Conservation (phyloP, 164 flowering plant species). For the Malania oleifera region DNA sequence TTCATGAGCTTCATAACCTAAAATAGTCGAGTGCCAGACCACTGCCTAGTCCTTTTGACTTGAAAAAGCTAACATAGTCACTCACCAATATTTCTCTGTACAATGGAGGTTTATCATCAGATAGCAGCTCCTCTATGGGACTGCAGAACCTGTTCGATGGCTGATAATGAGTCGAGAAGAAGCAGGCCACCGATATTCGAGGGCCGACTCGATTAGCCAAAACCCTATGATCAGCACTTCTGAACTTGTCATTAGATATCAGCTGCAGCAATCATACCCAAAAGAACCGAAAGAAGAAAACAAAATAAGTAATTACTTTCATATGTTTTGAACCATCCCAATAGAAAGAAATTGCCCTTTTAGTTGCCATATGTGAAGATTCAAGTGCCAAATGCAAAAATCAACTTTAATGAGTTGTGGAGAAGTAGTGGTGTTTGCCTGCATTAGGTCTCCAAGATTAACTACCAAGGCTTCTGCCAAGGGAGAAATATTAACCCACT, state of each 20-base stretch:
- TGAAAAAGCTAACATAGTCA: constrained; percentile 14
- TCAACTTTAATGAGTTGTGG: neutral
- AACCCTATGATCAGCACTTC: constrained; percentile 34
- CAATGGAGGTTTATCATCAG: constrained; percentile 29
- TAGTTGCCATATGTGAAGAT: neutral
- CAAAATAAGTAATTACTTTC: neutral
- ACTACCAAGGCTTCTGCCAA: constrained; percentile 22
- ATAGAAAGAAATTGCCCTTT: neutral
- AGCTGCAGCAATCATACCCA: constrained; percentile 22
- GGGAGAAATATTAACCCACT: constrained; percentile 25
- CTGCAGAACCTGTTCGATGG: constrained; percentile 20
- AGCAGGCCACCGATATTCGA: constrained; percentile 36
- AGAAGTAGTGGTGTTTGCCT: too few species aligned
- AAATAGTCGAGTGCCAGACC: constrained; percentile 16
- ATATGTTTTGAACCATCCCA: neutral
- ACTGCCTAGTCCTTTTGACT: constrained; percentile 24
- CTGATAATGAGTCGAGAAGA: constrained; percentile 13
- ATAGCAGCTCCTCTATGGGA: constrained; percentile 38
- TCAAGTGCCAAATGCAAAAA: neutral
- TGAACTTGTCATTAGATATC: constrained; percentile 33
- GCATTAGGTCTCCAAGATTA: constrained; percentile 26
- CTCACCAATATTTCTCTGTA: constrained; percentile 26
- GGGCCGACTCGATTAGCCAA: constrained; percentile 27
- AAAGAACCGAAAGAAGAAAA: neutral
- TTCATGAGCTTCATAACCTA: constrained; percentile 6